Conservation (phyloP, 805 yeast genomes). For the Zygoascus bituminiphila region DNA sequence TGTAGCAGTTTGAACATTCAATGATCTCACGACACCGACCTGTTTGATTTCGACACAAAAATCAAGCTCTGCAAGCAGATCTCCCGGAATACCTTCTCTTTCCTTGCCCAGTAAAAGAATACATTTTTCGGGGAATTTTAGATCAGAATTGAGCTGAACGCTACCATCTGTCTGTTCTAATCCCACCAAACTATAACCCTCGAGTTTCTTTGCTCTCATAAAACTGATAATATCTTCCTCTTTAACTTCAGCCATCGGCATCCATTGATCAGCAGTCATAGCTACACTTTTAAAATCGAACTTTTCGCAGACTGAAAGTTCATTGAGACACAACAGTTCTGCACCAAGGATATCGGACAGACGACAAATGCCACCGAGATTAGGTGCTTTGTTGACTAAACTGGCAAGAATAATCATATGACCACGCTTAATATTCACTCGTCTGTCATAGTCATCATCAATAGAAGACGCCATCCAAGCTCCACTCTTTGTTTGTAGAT, state of each 20-base stretch:
- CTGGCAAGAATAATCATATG: slow-evolving; percentile 88
- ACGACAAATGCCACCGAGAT: slow-evolving; percentile 89
- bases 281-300: slow-evolving; percentile 80
- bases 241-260: slow-evolving; percentile 81
- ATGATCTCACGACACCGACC: slow-evolving; percentile 83
- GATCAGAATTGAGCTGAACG: slow-evolving; percentile 52
- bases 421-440: slow-evolving; percentile 49
- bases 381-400: slow-evolving; percentile 85
- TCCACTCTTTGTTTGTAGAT: slow-evolving; percentile 79
- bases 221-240: slow-evolving; percentile 45
- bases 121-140: slow-evolving; percentile 72
- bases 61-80: slow-evolving; percentile 70
- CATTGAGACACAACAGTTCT: slow-evolving; percentile 69
- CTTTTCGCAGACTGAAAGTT: slow-evolving; percentile 50
- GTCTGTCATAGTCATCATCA: slow-evolving; percentile 36
- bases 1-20: slow-evolving; percentile 96
- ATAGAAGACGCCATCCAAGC: slow-evolving; percentile 60
- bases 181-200: slow-evolving; percentile 84
- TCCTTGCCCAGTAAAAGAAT: slow-evolving; percentile 77
- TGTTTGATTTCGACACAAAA: slow-evolving; percentile 87
- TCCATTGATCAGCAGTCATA: slow-evolving; percentile 91
- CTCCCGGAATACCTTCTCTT: slow-evolving; percentile 87
- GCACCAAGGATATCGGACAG: slow-evolving; percentile 90
- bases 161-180: slow-evolving; percentile 90
- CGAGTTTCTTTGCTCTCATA: slow-evolving; percentile 50